A percentile compares a stretch with the other conserved stretches of the same genome.
These are phyloP conservation scores for Xylaria sp. DNA, from an alignment of 2,329 filamentous ascomycete genomes.

Conservation along the genomic window DNA sequence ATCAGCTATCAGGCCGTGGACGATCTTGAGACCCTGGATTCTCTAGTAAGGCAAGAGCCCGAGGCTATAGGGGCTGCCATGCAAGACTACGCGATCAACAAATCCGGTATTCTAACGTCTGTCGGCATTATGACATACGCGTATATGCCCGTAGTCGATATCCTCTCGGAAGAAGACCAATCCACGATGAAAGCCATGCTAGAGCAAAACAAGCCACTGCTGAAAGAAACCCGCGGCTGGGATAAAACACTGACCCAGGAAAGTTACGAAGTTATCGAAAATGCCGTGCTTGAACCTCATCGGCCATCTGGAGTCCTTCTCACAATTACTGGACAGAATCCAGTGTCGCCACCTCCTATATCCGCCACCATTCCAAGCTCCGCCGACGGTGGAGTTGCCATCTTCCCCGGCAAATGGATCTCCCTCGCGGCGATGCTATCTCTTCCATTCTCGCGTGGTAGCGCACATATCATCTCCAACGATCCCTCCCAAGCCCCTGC, in stretches of 20 bases:
- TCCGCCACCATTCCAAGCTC: neutral
- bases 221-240: neutral
- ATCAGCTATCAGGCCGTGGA: neutral
- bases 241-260: neutral
- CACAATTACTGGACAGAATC: neutral
- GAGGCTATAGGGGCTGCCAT: neutral
- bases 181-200: neutral
- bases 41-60: neutral
- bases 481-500: neutral
- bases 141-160: neutral
- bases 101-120: neutral
- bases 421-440: neutral
- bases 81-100: neutral
- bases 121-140: neutral
- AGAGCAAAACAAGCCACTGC: neutral
- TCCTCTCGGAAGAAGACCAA: neutral
- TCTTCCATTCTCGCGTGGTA: neutral
- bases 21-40: neutral
- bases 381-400: too few species aligned
- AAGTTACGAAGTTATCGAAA: neutral
- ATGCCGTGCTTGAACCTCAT: neutral
- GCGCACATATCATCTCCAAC: neutral
- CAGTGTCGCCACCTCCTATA: neutral
- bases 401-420: neutral
- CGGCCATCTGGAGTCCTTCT: neutral